Percentiles rank a stretch among this genome's conserved stretches.
Evolutionary conservation across 2,329 filamentous ascomycete genomes (phyloP).

Genomic region (Fonsecaea monophora): DNA sequence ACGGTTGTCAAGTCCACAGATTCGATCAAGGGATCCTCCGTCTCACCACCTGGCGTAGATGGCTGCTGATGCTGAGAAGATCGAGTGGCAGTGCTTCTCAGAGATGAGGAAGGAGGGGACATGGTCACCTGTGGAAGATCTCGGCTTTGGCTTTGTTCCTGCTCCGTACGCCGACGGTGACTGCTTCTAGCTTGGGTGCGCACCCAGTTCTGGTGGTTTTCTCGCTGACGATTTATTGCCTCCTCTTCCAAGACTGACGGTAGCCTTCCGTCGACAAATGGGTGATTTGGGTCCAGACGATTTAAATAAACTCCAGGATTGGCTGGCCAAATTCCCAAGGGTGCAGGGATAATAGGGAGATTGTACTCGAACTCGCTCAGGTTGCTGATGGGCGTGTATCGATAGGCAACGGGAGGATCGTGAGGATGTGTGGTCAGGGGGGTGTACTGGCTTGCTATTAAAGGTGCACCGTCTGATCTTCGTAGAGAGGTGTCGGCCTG

Average conservation of each 20-base stretch:
- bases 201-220: constrained; percentile 37
- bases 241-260: constrained; percentile 31
- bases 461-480: constrained; percentile 5
- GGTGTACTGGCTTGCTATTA: constrained; percentile 33
- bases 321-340: constrained; percentile 17
- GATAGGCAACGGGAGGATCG: constrained; percentile 24
- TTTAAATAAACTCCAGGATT: neutral
- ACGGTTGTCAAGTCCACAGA: constrained; percentile 59
- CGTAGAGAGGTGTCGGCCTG: neutral
- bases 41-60: neutral
- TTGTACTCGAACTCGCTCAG: constrained; percentile 26
- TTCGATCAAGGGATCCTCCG: constrained; percentile 46
- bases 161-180: constrained; percentile 17
- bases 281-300: neutral
- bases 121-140: constrained; percentile 13
- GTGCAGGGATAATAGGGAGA: neutral
- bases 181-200: constrained; percentile 34
- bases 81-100: neutral
- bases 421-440: constrained; percentile 38
- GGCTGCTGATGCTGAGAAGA: constrained; percentile 3
- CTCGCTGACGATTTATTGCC: constrained; percentile 36
- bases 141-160: constrained; percentile 10
- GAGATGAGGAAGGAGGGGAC: constrained; percentile 31
- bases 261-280: constrained; percentile 14
- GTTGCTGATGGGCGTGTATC: constrained; percentile 25